Conservation (phyloP, 371 early-diverging fungal genomes). For the Rhizopus arrhizus region DNA sequence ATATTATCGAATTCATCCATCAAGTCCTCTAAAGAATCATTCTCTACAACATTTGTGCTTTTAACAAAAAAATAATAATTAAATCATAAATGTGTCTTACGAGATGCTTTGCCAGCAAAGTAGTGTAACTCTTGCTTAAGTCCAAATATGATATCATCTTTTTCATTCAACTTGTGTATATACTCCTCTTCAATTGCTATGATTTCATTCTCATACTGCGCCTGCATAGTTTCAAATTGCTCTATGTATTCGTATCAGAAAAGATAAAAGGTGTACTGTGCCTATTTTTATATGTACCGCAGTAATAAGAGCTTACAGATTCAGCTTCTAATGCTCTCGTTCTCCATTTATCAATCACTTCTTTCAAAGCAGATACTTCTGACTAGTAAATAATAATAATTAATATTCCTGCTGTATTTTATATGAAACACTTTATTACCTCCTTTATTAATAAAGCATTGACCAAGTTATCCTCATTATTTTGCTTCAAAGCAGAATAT, state of each 20-base stretch:
- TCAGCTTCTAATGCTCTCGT: slow-evolving; percentile 19
- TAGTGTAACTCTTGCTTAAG: slow-evolving; percentile 23
- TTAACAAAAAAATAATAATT: neutral
- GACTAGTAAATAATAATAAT: slow-evolving; percentile 10
- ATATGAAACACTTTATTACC: slow-evolving; percentile 15
- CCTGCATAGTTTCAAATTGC: slow-evolving; percentile 16
- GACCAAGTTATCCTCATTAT: slow-evolving; percentile 11
- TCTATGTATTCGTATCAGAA: slow-evolving; percentile 10
- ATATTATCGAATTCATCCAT: neutral
- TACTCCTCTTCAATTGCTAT: slow-evolving; percentile 19
- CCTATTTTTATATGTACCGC: slow-evolving; percentile 8
- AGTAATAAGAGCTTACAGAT: slow-evolving; percentile 4
- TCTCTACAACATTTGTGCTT: neutral
- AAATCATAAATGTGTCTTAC: neutral
- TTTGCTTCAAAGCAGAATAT: slow-evolving; percentile 5
- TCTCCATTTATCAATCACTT: slow-evolving; percentile 23
- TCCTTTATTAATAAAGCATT: slow-evolving; percentile 28
- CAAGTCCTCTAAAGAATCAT: slow-evolving; percentile 5
- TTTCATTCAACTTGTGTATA: slow-evolving; percentile 16
- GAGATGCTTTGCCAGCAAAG: slow-evolving; percentile 3
- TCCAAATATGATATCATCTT: slow-evolving; percentile 18
- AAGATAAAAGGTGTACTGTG: neutral
- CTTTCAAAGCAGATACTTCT: slow-evolving; percentile 28
- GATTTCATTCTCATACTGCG: slow-evolving; percentile 14
- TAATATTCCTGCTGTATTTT: neutral